These are phyloP conservation scores for Platismatia glauca DNA, from an alignment of 495 filamentous ascomycete species.

Conservation along the genomic window DNA sequence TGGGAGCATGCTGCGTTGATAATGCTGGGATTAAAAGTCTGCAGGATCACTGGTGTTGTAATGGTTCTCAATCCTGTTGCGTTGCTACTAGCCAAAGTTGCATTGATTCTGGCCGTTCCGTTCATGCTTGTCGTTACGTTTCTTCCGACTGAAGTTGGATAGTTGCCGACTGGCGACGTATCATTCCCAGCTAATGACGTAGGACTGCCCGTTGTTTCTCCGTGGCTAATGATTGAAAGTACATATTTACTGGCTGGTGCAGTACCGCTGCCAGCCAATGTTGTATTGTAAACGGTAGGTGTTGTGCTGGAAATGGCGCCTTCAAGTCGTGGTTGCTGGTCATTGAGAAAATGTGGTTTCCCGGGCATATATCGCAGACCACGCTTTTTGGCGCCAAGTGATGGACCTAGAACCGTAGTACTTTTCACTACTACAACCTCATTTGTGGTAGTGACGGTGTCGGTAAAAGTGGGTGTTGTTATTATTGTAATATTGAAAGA, in stretches of 20 bases:
- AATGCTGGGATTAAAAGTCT: constrained; percentile 3
- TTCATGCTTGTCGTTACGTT: not conserved
- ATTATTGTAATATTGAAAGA: not conserved
- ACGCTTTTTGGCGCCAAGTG: not conserved
- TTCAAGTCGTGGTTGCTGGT: not conserved
- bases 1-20: constrained; percentile 17
- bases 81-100: not conserved
- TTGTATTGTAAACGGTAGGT: not conserved
- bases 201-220: not conserved
- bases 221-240: not conserved
- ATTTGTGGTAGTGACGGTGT: not conserved
- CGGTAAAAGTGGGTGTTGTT: constrained; percentile 4
- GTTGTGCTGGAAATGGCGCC: not conserved
- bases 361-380: not conserved
- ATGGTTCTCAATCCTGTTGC: constrained; percentile 1
- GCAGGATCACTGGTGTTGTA: constrained; percentile 7
- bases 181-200: not conserved
- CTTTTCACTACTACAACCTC: not conserved
- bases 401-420: not conserved
- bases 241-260: not conserved
- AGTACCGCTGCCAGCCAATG: not conserved
- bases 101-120: not conserved
- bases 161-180: not conserved
- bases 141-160: not conserved
- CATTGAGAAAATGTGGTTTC: not conserved